Conservation (phyloP, 208 protist genomes). For the Zelonia costaricensis region DNA sequence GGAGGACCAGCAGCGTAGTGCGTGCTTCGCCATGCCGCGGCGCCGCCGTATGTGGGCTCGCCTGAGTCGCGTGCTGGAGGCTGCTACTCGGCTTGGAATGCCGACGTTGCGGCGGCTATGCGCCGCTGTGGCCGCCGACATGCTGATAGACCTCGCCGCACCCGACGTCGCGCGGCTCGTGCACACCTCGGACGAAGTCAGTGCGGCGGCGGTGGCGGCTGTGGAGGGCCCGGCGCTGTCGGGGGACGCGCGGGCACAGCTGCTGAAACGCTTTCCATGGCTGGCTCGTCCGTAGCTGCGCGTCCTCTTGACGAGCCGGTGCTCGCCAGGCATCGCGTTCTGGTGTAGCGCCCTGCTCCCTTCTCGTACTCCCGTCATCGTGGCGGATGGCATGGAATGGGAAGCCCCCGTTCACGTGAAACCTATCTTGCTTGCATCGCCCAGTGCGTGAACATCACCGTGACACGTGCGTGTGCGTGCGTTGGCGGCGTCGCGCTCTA, state of each 20-base stretch:
- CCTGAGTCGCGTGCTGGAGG: conserved; percentile 53
- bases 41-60: conserved; percentile 30
- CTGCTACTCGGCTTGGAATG: conserved; percentile 47
- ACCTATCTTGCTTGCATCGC: no score
- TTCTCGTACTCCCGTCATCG: no score
- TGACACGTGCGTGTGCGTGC: no score
- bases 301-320: no score
- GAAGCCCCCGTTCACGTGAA: no score
- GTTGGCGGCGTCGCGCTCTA: no score
- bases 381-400: no score
- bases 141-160: conserved; percentile 55
- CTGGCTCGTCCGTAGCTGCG: not conserved
- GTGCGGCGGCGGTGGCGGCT: not conserved
- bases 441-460: no score
- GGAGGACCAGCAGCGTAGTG: not conserved
- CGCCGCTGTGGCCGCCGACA: conserved; percentile 53
- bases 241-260: conserved; percentile 34
- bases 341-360: no score
- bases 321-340: no score
- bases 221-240: conserved; percentile 28
- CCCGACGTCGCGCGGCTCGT: conserved; percentile 35
- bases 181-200: not conserved
- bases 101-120: conserved; percentile 47
- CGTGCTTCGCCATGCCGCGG: conserved; percentile 14
- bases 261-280: conserved; percentile 34